Conservation (phyloP, 1,284 basidiomycete species). For the Austropuccinia psidii region DNA sequence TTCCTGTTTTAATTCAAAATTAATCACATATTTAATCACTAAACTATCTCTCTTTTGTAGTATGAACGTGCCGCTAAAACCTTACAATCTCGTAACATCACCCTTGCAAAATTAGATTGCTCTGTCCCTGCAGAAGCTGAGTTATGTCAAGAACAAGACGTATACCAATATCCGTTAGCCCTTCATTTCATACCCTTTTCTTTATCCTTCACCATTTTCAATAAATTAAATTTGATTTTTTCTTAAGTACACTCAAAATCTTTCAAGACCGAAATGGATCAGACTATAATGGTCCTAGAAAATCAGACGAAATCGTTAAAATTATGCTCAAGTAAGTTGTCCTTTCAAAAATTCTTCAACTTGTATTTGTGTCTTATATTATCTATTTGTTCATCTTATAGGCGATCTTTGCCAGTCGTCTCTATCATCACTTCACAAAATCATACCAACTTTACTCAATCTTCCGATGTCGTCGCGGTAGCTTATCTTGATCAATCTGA, state of each 20-base stretch:
- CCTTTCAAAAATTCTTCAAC: conserved; percentile 34
- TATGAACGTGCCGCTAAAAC: conserved; percentile 93
- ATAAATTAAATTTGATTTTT: background rate
- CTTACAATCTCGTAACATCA: conserved; percentile 76
- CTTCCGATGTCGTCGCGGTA: conserved; percentile 85
- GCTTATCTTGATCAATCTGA: conserved; percentile 69
- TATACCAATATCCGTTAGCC: conserved; percentile 69
- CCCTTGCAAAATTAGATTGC: conserved; percentile 69
- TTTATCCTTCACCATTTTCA: background rate
- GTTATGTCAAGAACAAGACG: conserved; percentile 44
- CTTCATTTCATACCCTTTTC: background rate
- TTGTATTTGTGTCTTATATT: background rate
- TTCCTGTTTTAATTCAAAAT: background rate
- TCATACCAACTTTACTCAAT: conserved; percentile 74
- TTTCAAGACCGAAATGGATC: conserved; percentile 73
- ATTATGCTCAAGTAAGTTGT: conserved; percentile 87
- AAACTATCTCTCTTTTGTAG: conserved; percentile 49
- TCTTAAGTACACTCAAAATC: conserved; percentile 67
- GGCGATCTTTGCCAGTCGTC: conserved; percentile 92
- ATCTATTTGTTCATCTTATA: conserved; percentile 45
- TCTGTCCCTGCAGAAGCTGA: conserved; percentile 54
- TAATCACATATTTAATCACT: background rate
- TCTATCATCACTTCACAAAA: conserved; percentile 66
- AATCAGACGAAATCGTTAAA: conserved; percentile 90
- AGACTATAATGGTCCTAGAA: conserved; percentile 80